Conservation (phyloP, 164 flowering plant genomes). For the Aristolochia californica region DNA sequence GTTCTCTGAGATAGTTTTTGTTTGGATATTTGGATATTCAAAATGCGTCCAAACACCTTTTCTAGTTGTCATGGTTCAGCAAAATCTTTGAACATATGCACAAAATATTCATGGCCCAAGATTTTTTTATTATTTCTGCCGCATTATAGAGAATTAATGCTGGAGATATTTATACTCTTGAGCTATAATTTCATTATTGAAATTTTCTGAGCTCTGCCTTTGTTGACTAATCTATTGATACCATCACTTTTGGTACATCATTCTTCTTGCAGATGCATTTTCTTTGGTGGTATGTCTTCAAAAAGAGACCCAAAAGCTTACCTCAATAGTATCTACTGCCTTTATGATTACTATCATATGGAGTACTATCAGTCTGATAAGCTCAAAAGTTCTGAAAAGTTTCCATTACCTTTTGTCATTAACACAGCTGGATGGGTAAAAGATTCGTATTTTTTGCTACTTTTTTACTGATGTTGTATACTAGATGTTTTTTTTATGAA, state of each 20-base stretch:
- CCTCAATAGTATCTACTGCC: slow-evolving; percentile 33
- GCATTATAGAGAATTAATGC: no score
- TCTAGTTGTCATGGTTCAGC: no score
- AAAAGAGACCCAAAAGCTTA: slow-evolving; percentile 72
- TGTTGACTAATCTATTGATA: background rate
- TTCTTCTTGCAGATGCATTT: slow-evolving; percentile 47
- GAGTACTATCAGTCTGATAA: slow-evolving; percentile 21
- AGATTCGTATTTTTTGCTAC: slow-evolving; percentile 25
- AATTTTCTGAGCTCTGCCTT: background rate
- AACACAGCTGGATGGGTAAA: slow-evolving; percentile 98
- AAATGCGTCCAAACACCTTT: no score
- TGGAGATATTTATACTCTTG: no score
- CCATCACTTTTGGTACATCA: background rate
- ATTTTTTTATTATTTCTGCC: no score
- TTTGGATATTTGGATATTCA: no score
- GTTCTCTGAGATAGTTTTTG: no score
- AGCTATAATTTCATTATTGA: background rate
- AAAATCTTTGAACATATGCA: no score
- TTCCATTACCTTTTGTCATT: slow-evolving; percentile 61
- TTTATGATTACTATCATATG: slow-evolving; percentile 48
- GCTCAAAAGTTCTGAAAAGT: slow-evolving; percentile 16
- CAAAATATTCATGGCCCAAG: no score
- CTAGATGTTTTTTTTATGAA: background rate
- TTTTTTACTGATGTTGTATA: background rate
- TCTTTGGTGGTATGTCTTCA: slow-evolving; percentile 80